These are phyloP conservation scores for Metschnikowia chrysomelidarum DNA, from an alignment of 805 yeast species.

Conservation along the genomic window DNA sequence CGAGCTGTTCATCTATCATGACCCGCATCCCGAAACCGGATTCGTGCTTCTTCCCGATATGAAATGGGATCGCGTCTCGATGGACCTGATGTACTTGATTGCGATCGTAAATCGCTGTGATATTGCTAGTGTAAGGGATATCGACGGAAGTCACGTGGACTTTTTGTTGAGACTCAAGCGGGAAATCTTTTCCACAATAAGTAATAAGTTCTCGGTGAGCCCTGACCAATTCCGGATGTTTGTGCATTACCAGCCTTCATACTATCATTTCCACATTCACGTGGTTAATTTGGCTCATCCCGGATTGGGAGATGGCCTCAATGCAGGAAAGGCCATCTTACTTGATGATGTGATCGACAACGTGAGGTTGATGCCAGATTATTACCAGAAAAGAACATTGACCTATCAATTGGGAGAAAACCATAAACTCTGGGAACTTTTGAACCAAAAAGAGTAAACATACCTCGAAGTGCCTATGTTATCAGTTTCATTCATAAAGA, in stretches of 20 bases:
- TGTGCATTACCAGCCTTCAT: constrained; percentile 93
- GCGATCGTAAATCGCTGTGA: constrained; percentile 71
- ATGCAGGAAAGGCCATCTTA: constrained; percentile 77
- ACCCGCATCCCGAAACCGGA: constrained; percentile 52
- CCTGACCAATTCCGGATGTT: constrained; percentile 68
- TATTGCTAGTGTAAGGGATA: constrained; percentile 72
- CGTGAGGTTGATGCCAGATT: constrained; percentile 54
- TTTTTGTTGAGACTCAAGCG: constrained; percentile 51
- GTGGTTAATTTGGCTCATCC: constrained; percentile 72
- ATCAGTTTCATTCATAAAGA: no score
- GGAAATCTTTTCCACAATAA: constrained; percentile 47
- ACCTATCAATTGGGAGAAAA: constrained; percentile 72
- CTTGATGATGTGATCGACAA: constrained; percentile 81
- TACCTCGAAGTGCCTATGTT: constrained; percentile 4
- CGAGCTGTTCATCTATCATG: constrained; percentile 71
- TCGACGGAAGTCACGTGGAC: constrained; percentile 54
- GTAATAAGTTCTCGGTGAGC: constrained; percentile 37
- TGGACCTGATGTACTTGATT: constrained; percentile 72
- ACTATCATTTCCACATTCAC: constrained; percentile 93
- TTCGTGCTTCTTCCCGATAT: constrained; percentile 87
- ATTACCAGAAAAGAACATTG: constrained; percentile 56
- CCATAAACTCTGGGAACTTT: constrained; percentile 64
- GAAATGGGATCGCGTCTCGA: constrained; percentile 86
- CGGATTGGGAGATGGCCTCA: constrained; percentile 65
- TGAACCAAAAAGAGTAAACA: neutral